Percentiles rank a stretch among this genome's conserved stretches.
Evolutionary conservation across 2,329 filamentous ascomycete species (phyloP).

Genomic region (Pseudopithomyces maydicus): DNA sequence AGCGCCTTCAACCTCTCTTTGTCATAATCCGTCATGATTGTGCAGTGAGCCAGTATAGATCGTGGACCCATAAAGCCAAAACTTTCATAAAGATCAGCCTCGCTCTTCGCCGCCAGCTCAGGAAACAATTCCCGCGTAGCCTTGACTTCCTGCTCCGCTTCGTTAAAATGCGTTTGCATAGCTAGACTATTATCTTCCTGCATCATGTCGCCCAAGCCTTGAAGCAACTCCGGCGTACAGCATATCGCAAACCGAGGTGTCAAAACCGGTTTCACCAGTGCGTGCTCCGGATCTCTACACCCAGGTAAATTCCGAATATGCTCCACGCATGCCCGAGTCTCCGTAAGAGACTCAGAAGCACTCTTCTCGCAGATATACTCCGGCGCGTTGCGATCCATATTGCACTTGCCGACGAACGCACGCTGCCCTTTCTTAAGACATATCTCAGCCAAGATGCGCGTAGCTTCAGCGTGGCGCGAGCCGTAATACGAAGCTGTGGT

Average conservation of each 20-base stretch:
- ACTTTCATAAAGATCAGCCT: conserved; percentile 64
- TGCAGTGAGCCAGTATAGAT: conserved; percentile 71
- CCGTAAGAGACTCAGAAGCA: conserved; percentile 11
- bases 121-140: conserved; percentile 63
- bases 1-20: conserved; percentile 53
- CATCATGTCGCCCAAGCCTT: conserved; percentile 61
- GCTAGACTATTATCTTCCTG: conserved; percentile 53
- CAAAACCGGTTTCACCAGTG: conserved; percentile 35
- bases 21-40: conserved; percentile 64
- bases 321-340: conserved; percentile 31
- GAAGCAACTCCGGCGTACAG: conserved; percentile 60
- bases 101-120: conserved; percentile 52
- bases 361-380: conserved; percentile 34
- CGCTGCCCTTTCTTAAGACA: conserved; percentile 61
- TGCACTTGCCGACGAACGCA: conserved; percentile 66
- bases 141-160: conserved; percentile 64
- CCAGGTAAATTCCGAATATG: conserved; percentile 22
- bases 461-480: conserved; percentile 62
- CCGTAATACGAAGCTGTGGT: conserved; percentile 67
- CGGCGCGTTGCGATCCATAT: conserved; percentile 60
- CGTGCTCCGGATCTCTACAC: conserved; percentile 2
- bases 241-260: conserved; percentile 63
- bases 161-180: conserved; percentile 72
- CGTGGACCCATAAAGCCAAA: conserved; percentile 60
- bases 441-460: conserved; percentile 60